A percentile compares a stretch with the other conserved stretches of the same genome.
phyloP scores from a whole-genome alignment of 1,284 basidiomycete species.

The Cryptococcus sp. region DNA sequence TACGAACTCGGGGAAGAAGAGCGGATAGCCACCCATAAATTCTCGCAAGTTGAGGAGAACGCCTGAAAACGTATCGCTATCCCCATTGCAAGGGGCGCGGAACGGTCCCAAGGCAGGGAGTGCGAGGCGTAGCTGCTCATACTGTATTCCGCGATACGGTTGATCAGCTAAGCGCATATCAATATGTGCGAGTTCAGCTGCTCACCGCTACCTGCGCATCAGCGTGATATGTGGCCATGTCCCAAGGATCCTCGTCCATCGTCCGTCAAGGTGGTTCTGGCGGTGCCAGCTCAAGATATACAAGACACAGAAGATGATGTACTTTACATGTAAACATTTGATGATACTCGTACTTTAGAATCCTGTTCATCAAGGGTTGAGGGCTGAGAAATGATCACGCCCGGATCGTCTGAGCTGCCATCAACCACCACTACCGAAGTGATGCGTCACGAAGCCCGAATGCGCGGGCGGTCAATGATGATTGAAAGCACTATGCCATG shows the following conservation, averaged over 20 bases:
- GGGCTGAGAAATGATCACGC: too few species aligned
- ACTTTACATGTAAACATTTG: too few species aligned
- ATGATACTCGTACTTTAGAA: too few species aligned
- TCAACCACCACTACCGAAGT: too few species aligned
- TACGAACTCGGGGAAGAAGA: constrained; percentile 11
- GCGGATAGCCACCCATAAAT: constrained; percentile 6
- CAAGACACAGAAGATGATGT: too few species aligned
- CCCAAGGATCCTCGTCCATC: constrained; percentile 8
- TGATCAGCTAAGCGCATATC: background rate
- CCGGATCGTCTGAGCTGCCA: too few species aligned
- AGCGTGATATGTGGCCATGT: constrained; percentile 7
- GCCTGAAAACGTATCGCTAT: background rate
- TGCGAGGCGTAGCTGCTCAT: background rate
- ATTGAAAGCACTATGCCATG: too few species aligned
- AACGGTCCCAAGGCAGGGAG: constrained; percentile 9
- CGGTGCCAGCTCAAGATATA: background rate
- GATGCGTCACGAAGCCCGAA: too few species aligned
- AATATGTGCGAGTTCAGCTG: background rate
- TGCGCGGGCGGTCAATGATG: too few species aligned
- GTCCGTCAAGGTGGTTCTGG: background rate
- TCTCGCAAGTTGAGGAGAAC: background rate
- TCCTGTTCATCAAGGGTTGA: too few species aligned
- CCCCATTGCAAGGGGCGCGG: background rate
- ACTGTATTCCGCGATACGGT: background rate
- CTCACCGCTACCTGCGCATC: constrained; percentile 12